phyloP scores from a whole-genome alignment of 2,329 filamentous ascomycete species.

The Clarireedia monteithiana region DNA sequence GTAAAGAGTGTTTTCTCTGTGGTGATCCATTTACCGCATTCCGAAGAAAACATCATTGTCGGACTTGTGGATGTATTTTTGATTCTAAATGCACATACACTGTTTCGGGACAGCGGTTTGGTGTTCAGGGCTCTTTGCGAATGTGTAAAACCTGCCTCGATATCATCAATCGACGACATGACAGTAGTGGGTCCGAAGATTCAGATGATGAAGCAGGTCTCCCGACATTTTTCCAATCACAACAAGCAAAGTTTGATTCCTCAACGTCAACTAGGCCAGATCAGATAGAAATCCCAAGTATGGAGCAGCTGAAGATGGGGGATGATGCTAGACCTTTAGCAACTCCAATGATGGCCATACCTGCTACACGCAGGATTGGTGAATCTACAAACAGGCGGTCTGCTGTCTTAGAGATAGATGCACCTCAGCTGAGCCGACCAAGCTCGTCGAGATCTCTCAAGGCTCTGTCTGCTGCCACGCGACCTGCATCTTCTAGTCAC shows the following conservation, averaged over 20 bases:
- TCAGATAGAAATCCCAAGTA: constrained; percentile 30
- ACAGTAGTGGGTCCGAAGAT: constrained; percentile 80
- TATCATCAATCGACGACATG: constrained; percentile 84
- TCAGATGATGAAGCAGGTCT: constrained; percentile 71
- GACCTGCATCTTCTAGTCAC: constrained; percentile 76
- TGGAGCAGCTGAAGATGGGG: constrained; percentile 28
- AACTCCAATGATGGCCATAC: constrained; percentile 67
- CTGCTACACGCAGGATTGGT: constrained; percentile 55
- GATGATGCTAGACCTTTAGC: constrained; percentile 45
- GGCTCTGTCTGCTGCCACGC: constrained; percentile 53
- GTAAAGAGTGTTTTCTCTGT: constrained; percentile 93
- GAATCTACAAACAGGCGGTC: constrained; percentile 79
- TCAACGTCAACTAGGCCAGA: constrained; percentile 33
- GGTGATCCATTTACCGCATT: constrained; percentile 88
- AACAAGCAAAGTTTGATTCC: constrained; percentile 38
- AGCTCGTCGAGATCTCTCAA: constrained; percentile 86
- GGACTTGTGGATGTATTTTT: constrained; percentile 96
- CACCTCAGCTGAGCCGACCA: constrained; percentile 77
- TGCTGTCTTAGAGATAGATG: constrained; percentile 82
- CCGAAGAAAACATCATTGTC: constrained; percentile 91
- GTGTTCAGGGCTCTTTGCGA: constrained; percentile 72
- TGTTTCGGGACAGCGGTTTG: constrained; percentile 82
- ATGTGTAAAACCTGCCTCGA: constrained; percentile 90
- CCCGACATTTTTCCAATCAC: constrained; percentile 51
- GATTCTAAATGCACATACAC: constrained; percentile 91